phyloP scores from a whole-genome alignment of 352 stramenopile genomes.

The Phytophthora crassamura region DNA sequence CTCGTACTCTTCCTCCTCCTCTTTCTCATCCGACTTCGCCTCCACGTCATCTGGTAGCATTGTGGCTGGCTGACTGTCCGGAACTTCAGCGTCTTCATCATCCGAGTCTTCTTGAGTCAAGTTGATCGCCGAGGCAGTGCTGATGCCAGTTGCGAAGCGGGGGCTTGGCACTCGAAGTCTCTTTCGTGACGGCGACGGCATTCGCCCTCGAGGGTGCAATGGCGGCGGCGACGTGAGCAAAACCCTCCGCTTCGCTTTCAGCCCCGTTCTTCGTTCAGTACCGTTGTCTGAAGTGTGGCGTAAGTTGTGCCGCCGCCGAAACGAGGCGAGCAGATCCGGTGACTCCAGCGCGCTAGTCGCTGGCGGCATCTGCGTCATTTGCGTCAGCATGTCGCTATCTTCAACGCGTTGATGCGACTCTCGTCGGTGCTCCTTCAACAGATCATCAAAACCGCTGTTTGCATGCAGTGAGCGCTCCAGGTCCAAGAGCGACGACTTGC shows the following conservation, averaged over 20 bases:
- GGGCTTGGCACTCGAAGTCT: conserved; percentile 36
- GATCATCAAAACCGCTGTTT: conserved; percentile 30
- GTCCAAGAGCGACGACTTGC: conserved; percentile 23
- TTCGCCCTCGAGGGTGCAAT: conserved; percentile 20
- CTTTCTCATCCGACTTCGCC: conserved; percentile 12
- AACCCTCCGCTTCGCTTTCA: conserved; percentile 30
- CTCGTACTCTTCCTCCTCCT: conserved; percentile 51
- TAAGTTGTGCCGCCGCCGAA: conserved; percentile 15
- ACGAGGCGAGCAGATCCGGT: conserved; percentile 42
- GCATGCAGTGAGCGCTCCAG: conserved; percentile 32
- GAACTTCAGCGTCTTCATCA: conserved; percentile 28
- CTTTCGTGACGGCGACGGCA: conserved; percentile 40
- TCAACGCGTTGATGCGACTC: conserved; percentile 26
- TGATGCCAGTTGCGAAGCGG: conserved; percentile 1
- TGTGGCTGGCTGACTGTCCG: conserved; percentile 17
- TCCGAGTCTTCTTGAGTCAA: conserved; percentile 16
- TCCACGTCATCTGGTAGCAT: conserved; percentile 17
- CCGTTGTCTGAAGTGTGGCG: conserved; percentile 6
- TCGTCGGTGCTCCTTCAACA: conserved; percentile 30
- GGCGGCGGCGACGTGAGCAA: conserved; percentile 21
- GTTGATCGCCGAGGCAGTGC: conserved; percentile 9
- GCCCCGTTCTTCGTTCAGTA: conserved; percentile 10
- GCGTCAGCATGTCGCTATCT: conserved; percentile 32
- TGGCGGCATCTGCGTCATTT: conserved; percentile 42
- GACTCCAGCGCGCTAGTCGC: conserved; percentile 40